Conservation (phyloP, 2,329 filamentous ascomycete species). For the Nemania sp. region DNA sequence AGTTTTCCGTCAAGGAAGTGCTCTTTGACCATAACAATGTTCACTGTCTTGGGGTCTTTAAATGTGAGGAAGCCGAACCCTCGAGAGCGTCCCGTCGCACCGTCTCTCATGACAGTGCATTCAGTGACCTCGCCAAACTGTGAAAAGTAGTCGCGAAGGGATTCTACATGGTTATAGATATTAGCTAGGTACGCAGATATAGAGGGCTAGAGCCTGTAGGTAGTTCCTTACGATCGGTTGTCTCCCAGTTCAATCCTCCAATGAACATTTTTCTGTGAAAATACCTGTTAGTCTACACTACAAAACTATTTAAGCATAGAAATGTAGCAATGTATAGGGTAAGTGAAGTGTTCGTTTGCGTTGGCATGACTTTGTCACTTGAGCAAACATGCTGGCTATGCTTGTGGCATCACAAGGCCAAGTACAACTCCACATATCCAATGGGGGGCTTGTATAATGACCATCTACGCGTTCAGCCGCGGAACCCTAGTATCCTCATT, state of each 20-base stretch:
- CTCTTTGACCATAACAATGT: slow-evolving; percentile 99
- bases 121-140: slow-evolving; percentile 98
- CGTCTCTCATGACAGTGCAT: slow-evolving; percentile 99
- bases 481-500: slow-evolving; percentile 33
- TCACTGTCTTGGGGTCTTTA: slow-evolving; percentile 96
- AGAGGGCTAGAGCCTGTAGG: slow-evolving; percentile 9
- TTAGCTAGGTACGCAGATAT: slow-evolving; percentile 37
- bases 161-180: slow-evolving; percentile 71
- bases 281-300: slow-evolving; percentile 44
- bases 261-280: slow-evolving; percentile 97
- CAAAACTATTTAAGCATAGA: slow-evolving; percentile 31
- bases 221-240: slow-evolving; percentile 85
- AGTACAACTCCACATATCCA: slow-evolving; percentile 36
- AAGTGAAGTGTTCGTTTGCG: slow-evolving; percentile 35
- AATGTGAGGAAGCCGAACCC: slow-evolving; percentile 99
- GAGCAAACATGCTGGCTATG: slow-evolving; percentile 41
- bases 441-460: slow-evolving; percentile 36
- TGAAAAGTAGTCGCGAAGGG: slow-evolving; percentile 94
- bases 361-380: slow-evolving; percentile 35
- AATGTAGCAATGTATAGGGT: slow-evolving; percentile 21
- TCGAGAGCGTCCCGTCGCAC: slow-evolving; percentile 89
- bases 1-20: slow-evolving; percentile 99
- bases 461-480: slow-evolving; percentile 42
- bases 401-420: slow-evolving; percentile 24
- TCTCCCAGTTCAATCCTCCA: slow-evolving; percentile 98